A percentile compares a stretch with the other conserved stretches of the same genome.
These are phyloP conservation scores for Selenicereus undatus DNA, from an alignment of 148 eudicot species.

Conservation along the genomic window DNA sequence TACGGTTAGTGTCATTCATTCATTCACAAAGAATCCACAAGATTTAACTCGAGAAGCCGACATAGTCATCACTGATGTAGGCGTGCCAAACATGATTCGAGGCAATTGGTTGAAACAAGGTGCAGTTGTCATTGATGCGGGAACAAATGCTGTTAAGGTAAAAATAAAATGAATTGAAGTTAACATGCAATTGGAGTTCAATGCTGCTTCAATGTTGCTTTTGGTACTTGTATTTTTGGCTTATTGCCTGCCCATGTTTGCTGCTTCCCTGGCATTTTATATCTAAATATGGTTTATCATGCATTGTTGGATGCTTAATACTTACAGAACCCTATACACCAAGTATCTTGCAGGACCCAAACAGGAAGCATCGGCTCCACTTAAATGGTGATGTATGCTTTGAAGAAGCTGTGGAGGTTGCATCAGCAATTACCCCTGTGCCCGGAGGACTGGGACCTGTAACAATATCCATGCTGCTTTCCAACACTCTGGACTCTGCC, in stretches of 20 bases:
- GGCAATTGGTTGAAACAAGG: constrained; percentile 59
- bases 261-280: background rate
- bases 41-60: constrained; percentile 46
- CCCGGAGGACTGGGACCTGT: constrained; percentile 64
- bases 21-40: constrained; percentile 47
- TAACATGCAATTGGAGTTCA: background rate
- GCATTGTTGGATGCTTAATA: background rate
- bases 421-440: constrained; percentile 54
- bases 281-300: background rate
- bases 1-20: constrained; percentile 50
- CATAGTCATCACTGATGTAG: constrained; percentile 49
- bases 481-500: constrained; percentile 46
- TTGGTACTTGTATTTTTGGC: background rate
- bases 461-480: constrained; percentile 55
- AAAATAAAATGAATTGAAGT: background rate
- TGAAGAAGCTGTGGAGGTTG: constrained; percentile 48
- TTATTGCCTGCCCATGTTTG: background rate
- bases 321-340: background rate
- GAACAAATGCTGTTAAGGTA: constrained; percentile 48
- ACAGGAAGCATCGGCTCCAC: constrained; percentile 30
- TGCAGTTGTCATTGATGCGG: constrained; percentile 52
- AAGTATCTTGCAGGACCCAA: constrained; percentile 32
- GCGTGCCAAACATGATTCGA: constrained; percentile 50
- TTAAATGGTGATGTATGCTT: constrained; percentile 56
- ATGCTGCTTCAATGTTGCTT: background rate